Base-by-base conservation (phyloP, 495 filamentous ascomycete genomes). In the Darksidea phi region DNA sequence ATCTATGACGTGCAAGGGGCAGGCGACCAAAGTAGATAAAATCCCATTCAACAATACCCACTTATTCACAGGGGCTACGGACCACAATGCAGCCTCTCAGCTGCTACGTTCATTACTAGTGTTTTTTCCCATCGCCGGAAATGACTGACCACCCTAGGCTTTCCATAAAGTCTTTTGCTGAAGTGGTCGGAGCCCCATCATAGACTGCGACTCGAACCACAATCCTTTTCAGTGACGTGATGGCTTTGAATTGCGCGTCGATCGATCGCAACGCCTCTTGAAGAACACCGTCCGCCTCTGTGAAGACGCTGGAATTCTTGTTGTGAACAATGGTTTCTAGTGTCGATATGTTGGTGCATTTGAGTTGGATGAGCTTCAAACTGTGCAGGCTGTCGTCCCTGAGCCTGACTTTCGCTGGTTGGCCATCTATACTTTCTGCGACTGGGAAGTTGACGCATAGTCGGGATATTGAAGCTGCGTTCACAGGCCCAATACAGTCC, bases 361-460 rank as follows among this genome's bases (percentile, higher is more conserved):
- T 2, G 48, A 32, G 23, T 15, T 20, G 48, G 23, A 51, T 21
- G 28, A 51, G 48, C 24, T 13, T 20, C 48, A 51, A 34, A 15
- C 48, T 51, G 7, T 25, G 21, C 34, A 51, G 48, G 26, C 48
- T 28, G 17, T 51, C 48, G 7, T 51, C 48, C 26, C 48, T 51
- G 17, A 51, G 48, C 23, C 6, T 26, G 26, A 48, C 46, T 24
- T 18, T 11, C 25, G 10, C 46, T 23, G 26, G 25, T 18, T 51
- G 48, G 10, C 18, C 10, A 1, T 51, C 48, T 51, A 36, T 51
- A 36, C n/a, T 51, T 13, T 51, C 10, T 18, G 48, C 18, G 48
- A 34, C 48, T n/a, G 48, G 48, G 18, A 51, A 51, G 48, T 34
- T 51, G 48, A 51, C 34, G 26, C 48, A 51, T 2, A 51, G 48